Evolutionary conservation across 768 basidiomycete species (phyloP).

Genomic region (Auricularia auricula-judae): DNA sequence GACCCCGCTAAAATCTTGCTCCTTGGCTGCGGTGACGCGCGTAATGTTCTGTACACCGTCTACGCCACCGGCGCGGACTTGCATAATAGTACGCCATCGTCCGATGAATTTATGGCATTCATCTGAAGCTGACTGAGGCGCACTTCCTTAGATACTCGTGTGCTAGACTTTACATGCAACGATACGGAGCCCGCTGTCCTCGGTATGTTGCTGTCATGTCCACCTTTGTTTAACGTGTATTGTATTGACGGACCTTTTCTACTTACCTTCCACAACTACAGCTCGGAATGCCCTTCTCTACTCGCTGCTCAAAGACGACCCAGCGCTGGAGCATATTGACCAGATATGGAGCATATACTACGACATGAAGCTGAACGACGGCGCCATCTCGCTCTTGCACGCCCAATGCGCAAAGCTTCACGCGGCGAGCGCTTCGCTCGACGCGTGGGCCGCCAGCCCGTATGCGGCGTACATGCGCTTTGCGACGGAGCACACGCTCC

Average conservation of each 20-base stretch:
- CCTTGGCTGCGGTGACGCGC: conserved; percentile 12
- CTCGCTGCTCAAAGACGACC: conserved; percentile 5
- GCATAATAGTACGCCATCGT: background rate
- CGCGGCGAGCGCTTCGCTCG: background rate
- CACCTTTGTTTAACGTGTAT: background rate
- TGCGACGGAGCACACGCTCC: conserved; percentile 7
- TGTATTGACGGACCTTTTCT: too few species aligned
- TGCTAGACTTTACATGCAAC: conserved; percentile 11
- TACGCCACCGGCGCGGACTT: background rate
- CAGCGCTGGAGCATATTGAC: conserved; percentile 5
- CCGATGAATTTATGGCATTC: background rate
- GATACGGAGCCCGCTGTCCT: conserved; percentile 12
- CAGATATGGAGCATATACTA: conserved; percentile 7
- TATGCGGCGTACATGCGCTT: background rate
- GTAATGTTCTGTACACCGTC: conserved; percentile 11
- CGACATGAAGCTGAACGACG: conserved; percentile 8
- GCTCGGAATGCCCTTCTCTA: conserved; percentile 12
- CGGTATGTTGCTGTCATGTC: conserved; percentile 3
- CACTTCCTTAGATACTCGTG: background rate
- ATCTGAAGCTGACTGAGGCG: background rate
- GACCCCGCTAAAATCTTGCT: background rate
- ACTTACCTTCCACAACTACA: background rate
- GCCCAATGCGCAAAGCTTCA: conserved; percentile 8
- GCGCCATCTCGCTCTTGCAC: background rate
- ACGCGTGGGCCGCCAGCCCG: conserved; percentile 6